These are phyloP conservation scores for Pseudodiploospora longispora DNA, from an alignment of 2,329 filamentous ascomycete genomes.

Conservation along the genomic window DNA sequence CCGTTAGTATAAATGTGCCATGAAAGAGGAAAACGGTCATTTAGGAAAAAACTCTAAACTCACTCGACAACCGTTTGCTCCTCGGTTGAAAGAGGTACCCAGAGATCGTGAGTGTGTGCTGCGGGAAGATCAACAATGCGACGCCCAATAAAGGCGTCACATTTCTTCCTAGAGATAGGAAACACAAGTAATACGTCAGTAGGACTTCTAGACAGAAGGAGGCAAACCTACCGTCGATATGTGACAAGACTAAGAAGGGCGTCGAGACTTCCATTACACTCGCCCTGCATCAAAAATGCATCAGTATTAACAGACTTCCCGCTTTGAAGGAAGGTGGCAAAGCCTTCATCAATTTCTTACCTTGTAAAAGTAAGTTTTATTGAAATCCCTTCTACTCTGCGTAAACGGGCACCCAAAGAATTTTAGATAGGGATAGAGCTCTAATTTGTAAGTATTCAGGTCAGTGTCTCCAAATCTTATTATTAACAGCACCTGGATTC, in stretches of 20 bases:
- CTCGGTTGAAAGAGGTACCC: conserved; percentile 16
- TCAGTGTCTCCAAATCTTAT: too few species aligned
- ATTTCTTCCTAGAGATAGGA: conserved; percentile 13
- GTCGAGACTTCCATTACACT: conserved; percentile 12
- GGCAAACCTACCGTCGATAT: conserved; percentile 18
- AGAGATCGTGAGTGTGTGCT: conserved; percentile 10
- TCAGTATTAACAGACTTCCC: not conserved
- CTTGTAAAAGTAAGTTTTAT: conserved; percentile 8
- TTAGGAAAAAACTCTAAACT: not conserved
- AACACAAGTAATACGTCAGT: too few species aligned
- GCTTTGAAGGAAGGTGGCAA: not conserved
- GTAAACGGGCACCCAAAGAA: conserved; percentile 20
- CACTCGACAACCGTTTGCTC: conserved; percentile 20
- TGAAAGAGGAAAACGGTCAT: not conserved
- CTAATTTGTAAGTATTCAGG: conserved; percentile 12
- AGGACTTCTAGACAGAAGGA: not conserved
- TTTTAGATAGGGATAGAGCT: conserved; percentile 27
- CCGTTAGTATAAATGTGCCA: not conserved
- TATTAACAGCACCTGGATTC: conserved; percentile 5
- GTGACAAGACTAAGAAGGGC: conserved; percentile 16
- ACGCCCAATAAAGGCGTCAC: conserved; percentile 19
- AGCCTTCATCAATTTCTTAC: conserved; percentile 8
- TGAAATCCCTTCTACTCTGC: conserved; percentile 5
- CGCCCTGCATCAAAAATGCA: conserved; percentile 6
- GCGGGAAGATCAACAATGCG: conserved; percentile 18